Conservation (phyloP, 805 yeast species). For the Komagataella populi region DNA sequence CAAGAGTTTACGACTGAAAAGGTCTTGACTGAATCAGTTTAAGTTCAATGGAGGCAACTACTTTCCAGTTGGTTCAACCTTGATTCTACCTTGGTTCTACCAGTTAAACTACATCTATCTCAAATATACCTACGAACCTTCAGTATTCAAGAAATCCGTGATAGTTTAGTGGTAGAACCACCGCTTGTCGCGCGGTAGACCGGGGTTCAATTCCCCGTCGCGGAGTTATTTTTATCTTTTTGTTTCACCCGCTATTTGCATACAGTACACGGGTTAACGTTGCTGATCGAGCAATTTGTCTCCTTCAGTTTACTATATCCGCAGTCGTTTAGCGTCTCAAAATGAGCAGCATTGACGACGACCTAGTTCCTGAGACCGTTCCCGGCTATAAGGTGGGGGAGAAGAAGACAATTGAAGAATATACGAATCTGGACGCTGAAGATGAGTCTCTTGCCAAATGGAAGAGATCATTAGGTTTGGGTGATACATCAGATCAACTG, state of each 20-base stretch:
- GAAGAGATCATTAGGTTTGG: constrained; percentile 78
- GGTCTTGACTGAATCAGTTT: too few species aligned
- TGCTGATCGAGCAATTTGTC: not conserved
- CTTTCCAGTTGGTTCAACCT: too few species aligned
- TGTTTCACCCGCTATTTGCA: not conserved
- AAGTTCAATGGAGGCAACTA: too few species aligned
- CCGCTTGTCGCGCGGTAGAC: constrained; percentile 2
- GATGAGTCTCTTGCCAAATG: constrained; percentile 85
- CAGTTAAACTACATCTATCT: too few species aligned
- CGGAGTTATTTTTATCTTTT: not conserved
- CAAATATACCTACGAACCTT: not conserved
- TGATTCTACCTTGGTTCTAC: too few species aligned
- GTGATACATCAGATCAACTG: constrained; percentile 33
- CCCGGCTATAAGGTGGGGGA: constrained; percentile 53
- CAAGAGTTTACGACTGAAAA: too few species aligned
- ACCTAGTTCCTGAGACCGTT: constrained; percentile 45
- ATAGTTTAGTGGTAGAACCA: constrained; percentile 5
- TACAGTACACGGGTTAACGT: not conserved
- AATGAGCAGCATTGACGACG: constrained; percentile 23
- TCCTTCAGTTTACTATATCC: not conserved
- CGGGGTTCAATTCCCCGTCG: constrained; percentile 1
- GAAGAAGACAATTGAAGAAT: constrained; percentile 74
- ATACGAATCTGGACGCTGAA: constrained; percentile 71
- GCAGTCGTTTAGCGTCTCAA: not conserved
- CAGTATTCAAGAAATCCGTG: constrained; percentile 2